Base-by-base conservation (phyloP, 306 rosid genomes). In the Elaeagnus macrophylla region DNA sequence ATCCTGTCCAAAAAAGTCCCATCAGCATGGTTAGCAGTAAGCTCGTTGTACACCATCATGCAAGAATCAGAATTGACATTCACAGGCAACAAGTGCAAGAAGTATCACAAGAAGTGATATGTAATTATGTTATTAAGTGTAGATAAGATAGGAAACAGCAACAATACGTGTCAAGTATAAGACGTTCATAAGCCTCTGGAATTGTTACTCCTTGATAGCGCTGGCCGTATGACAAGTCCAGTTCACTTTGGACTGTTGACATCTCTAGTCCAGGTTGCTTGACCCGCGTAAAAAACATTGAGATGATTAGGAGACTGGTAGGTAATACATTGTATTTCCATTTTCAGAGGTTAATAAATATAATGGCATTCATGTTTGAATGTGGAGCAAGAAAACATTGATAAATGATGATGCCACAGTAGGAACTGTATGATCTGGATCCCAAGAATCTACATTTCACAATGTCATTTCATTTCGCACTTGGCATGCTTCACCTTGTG, bases 251-350 rank as follows among this genome's bases (percentile, higher is more conserved):
- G 67, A 59, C 81, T 0, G 96, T 78, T 12, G 73, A 62, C 95
- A 91, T 91, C 81, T 91, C 99, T 16, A 91, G 86, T 58, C 99
- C 99, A 57, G 96, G 99, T 65, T 82, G 77, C 84, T 87, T 91
- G 72, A 91, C 99, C 99, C 87, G 69, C 79, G 64, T 8, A 18
- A 37, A 48, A 38, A 53, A 70, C 52, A 41, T 25, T 25, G 32
- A 1, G 32, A 25, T 25, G 32, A 0, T 25, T 4, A 59, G 47
- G 12, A n/a, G 60, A n/a, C 12, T 6, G 19, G 1, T 45, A 45
- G 19, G 1, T 45, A 45, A 0, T 2, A 17, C 18, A 5, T 6
- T 12, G 48, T 45, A 12, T 15, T 12, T 13, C n/a, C 8, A 17
- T 13, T 12, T 45, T 7, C n/a, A 45, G 9, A 13, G 32, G 32